Percentiles rank a stretch among this genome's conserved stretches.
phyloP scores from a whole-genome alignment of 1,139 yeast genomes.

The Saccharomyces hybrid region DNA sequence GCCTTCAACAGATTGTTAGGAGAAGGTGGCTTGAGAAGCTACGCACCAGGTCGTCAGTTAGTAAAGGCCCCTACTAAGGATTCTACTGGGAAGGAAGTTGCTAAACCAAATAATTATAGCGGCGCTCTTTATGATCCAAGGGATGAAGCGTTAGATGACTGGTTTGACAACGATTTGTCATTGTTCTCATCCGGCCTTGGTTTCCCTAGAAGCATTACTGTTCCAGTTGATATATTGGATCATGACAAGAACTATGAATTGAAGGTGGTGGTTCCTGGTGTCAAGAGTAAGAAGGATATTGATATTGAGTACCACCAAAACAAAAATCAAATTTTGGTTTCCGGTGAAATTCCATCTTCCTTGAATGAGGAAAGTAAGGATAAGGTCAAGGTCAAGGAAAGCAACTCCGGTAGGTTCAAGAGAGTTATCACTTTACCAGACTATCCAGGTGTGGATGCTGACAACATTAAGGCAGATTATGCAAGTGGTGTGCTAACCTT shows the following conservation, averaged over 20 bases:
- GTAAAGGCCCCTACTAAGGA: background rate
- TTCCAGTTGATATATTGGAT: constrained; percentile 40
- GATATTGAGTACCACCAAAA: constrained; percentile 37
- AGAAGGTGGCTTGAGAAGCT: constrained; percentile 15
- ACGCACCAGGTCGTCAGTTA: constrained; percentile 11
- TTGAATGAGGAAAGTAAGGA: constrained; percentile 20
- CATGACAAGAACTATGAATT: constrained; percentile 35
- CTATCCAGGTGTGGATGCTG: constrained; percentile 35
- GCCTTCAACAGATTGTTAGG: constrained; percentile 33
- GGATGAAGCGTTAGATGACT: constrained; percentile 18
- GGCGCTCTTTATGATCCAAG: background rate
- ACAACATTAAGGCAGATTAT: constrained; percentile 36
- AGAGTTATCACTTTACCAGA: constrained; percentile 36
- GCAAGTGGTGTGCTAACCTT: constrained; percentile 37
- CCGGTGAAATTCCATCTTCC: constrained; percentile 34
- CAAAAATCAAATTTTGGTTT: constrained; percentile 33
- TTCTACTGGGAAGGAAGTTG: constrained; percentile 8
- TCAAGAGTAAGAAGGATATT: constrained; percentile 33
- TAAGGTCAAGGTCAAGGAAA: constrained; percentile 33
- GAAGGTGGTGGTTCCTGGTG: constrained; percentile 39
- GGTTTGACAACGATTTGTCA: constrained; percentile 24
- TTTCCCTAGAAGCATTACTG: constrained; percentile 19
- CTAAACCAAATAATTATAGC: constrained; percentile 6
- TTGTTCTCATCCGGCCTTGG: constrained; percentile 18
- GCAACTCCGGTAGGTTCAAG: constrained; percentile 37